Conservation (phyloP, 2,329 filamentous ascomycete genomes). For the Xylariaceae sp. region DNA sequence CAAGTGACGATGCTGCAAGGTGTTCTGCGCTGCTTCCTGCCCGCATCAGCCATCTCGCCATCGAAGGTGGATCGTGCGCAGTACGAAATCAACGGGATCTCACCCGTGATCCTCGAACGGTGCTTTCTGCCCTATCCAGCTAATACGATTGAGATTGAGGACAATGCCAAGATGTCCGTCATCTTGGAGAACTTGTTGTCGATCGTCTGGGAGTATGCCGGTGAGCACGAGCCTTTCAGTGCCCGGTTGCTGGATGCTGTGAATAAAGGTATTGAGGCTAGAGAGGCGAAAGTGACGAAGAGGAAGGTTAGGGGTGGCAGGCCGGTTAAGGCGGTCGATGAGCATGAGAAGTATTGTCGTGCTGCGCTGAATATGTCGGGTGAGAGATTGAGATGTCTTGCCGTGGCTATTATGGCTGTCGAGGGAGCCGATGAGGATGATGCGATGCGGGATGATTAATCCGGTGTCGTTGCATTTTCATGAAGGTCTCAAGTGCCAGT, state of each 20-base stretch:
- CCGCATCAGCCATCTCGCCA: slow-evolving; percentile 41
- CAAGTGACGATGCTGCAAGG: slow-evolving; percentile 45
- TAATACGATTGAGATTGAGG: slow-evolving; percentile 54
- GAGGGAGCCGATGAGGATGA: slow-evolving; percentile 13
- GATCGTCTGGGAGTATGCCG: slow-evolving; percentile 40
- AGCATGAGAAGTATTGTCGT: slow-evolving; percentile 39
- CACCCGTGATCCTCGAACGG: slow-evolving; percentile 43
- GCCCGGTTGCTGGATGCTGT: slow-evolving; percentile 37
- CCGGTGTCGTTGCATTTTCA: too few species aligned
- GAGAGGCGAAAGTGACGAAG: slow-evolving; percentile 44
- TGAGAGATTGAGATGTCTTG: slow-evolving; percentile 39
- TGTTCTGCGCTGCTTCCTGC: slow-evolving; percentile 42
- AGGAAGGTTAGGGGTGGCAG: slow-evolving; percentile 29
- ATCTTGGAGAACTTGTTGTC: slow-evolving; percentile 63
- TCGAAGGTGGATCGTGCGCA: slow-evolving; percentile 35
- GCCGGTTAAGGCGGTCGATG: slow-evolving; percentile 33
- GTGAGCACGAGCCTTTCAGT: slow-evolving; percentile 31
- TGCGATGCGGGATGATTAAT: slow-evolving; percentile 18
- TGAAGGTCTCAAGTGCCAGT: too few species aligned
- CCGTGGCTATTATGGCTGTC: slow-evolving; percentile 32
- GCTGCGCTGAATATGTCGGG: slow-evolving; percentile 43
- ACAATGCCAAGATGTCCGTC: slow-evolving; percentile 71
- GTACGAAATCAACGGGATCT: slow-evolving; percentile 38
- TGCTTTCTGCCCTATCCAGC: slow-evolving; percentile 66
- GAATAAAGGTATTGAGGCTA: slow-evolving; percentile 45